Evolutionary conservation across 1,284 basidiomycete genomes (phyloP).

Genomic region (Mixia osmundae): DNA sequence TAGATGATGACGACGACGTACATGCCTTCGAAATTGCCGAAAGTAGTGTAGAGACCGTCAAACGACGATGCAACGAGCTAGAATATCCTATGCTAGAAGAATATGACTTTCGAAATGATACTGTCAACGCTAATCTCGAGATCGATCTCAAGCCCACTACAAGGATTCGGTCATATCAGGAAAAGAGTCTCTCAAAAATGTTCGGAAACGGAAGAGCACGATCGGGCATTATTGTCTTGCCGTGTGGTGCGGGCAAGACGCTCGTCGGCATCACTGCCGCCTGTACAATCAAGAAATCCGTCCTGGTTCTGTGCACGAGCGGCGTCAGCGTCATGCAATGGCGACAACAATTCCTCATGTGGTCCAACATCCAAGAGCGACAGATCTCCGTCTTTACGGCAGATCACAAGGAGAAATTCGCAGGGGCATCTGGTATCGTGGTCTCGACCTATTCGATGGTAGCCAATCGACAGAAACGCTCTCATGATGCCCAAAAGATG

Average conservation of each 20-base stretch:
- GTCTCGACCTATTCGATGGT: constrained; percentile 98
- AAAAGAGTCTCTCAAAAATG: constrained; percentile 93
- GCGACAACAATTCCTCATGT: constrained; percentile 89
- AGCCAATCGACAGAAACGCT: constrained; percentile 82
- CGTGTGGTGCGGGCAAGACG: constrained; percentile 96
- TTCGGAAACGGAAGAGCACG: constrained; percentile 95
- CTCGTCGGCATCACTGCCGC: constrained; percentile 97
- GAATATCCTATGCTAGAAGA: constrained; percentile 93
- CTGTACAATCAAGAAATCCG: constrained; percentile 97
- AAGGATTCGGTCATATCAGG: constrained; percentile 86
- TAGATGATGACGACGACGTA: constrained; percentile 85
- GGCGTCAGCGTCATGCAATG: constrained; percentile 95
- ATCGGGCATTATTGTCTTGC: constrained; percentile 93
- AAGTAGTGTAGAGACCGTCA: constrained; percentile 47
- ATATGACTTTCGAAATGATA: constrained; percentile 93
- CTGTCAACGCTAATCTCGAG: constrained; percentile 75
- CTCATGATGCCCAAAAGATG: constrained; percentile 92
- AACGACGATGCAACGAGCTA: constrained; percentile 50
- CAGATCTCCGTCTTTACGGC: constrained; percentile 91
- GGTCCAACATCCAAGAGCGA: constrained; percentile 85
- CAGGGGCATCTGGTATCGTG: constrained; percentile 80
- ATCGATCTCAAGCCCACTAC: constrained; percentile 93
- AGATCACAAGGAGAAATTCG: constrained; percentile 91
- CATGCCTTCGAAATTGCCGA: constrained; percentile 87
- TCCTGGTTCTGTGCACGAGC: constrained; percentile 89